These are phyloP conservation scores for Diplotaxis tenuifolia DNA, from an alignment of 345 rosid species.

Conservation along the genomic window DNA sequence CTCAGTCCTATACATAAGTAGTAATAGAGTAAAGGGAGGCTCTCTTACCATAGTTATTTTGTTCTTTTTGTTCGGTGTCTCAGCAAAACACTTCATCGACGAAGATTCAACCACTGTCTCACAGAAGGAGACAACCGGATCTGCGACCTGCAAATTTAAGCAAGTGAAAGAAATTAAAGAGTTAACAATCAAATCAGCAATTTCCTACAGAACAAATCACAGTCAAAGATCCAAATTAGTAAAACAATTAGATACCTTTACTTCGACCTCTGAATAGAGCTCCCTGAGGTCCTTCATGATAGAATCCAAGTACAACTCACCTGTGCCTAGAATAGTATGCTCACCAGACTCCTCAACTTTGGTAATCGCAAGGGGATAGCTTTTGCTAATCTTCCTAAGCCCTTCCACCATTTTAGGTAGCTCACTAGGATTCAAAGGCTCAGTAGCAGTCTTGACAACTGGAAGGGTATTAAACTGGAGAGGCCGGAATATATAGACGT, in stretches of 20 bases:
- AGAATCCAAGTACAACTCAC: slow-evolving; percentile 92
- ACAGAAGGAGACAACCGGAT: slow-evolving; percentile 97
- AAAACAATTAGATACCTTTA: slow-evolving; percentile 56
- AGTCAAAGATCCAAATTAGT: background rate
- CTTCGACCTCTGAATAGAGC: slow-evolving; percentile 98
- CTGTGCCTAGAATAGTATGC: slow-evolving; percentile 94
- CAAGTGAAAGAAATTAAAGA: slow-evolving; percentile 11
- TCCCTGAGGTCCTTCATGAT: slow-evolving; percentile 99
- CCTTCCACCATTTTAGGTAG: slow-evolving; percentile 99
- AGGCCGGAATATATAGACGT: slow-evolving; percentile 77
- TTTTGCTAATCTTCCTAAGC: slow-evolving; percentile 93
- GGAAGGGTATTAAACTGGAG: slow-evolving; percentile 95
- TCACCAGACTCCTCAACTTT: slow-evolving; percentile 99
- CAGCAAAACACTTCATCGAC: slow-evolving; percentile 98
- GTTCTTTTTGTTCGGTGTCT: slow-evolving; percentile 96
- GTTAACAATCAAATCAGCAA: slow-evolving; percentile 5
- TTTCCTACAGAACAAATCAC: slow-evolving; percentile 3
- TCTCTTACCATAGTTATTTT: slow-evolving; percentile 85
- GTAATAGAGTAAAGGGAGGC: slow-evolving; percentile 15
- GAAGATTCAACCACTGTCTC: slow-evolving; percentile 99
- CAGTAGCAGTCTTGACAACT: slow-evolving; percentile 97
- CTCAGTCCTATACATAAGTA: background rate
- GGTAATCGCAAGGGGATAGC: slow-evolving; percentile 96
- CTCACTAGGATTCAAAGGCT: slow-evolving; percentile 97
- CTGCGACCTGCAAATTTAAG: slow-evolving; percentile 68